Conservation (phyloP, 441 rosid species). For the Kokia cookei region DNA sequence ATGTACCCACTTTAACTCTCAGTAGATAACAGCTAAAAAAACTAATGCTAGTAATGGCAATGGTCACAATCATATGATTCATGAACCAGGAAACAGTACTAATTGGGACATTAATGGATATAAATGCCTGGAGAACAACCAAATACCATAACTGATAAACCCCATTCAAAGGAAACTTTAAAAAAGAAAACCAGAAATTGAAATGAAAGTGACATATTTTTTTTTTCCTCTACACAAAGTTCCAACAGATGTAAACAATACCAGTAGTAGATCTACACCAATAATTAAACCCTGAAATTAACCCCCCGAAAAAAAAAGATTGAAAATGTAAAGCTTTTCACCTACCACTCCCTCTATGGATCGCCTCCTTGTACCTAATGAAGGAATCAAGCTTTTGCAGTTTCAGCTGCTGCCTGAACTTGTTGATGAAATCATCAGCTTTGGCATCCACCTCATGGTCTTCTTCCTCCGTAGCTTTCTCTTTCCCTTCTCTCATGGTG, state of each 20-base stretch:
- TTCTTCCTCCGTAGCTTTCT: slow-evolving; percentile 23
- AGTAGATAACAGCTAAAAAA: neutral
- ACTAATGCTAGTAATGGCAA: neutral
- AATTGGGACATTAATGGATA: neutral
- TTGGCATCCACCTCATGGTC: slow-evolving; percentile 76
- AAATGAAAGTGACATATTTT: neutral
- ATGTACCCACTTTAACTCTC: neutral
- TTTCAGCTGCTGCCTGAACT: slow-evolving; percentile 73
- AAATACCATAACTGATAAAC: neutral
- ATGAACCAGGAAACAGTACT: neutral
- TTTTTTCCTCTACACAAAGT: slow-evolving; percentile 10
- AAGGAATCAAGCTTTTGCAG: slow-evolving; percentile 76
- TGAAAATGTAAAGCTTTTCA: slow-evolving; percentile 6
- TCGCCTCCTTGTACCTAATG: slow-evolving; percentile 48
- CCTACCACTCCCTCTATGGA: slow-evolving; percentile 30
- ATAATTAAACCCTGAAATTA: slow-evolving; percentile 6
- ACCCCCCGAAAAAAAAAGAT: neutral
- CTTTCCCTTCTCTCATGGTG: slow-evolving; percentile 38
- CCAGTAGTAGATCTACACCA: slow-evolving; percentile 24
- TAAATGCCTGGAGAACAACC: neutral
- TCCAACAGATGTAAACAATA: slow-evolving; percentile 6
- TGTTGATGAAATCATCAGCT: slow-evolving; percentile 80
- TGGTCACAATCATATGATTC: neutral
- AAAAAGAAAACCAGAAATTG: neutral
- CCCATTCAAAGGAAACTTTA: neutral